phyloP scores from a whole-genome alignment of 2,329 filamentous ascomycete genomes.

The Colletotrichum sojae region DNA sequence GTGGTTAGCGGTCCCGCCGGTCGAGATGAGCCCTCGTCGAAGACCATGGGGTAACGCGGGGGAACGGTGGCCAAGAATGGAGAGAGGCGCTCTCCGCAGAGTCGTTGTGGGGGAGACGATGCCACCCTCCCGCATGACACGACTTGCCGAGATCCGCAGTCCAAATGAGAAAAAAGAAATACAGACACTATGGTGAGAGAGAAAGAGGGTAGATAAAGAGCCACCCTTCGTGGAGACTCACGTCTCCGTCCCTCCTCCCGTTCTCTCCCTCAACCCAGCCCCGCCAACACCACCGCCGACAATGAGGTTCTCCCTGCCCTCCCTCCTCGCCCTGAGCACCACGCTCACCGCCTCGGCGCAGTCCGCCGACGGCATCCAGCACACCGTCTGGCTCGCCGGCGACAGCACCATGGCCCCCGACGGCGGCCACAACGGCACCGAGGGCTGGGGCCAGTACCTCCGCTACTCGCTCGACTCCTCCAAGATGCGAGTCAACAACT shows the following conservation, averaged over 20 bases:
- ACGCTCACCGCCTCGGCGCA: slow-evolving; percentile 16
- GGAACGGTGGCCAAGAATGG: slow-evolving; percentile 14
- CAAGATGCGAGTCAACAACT: slow-evolving; percentile 65
- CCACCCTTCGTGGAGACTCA: too few species aligned
- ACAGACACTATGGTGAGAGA: neutral
- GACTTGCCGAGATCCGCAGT: slow-evolving; percentile 33
- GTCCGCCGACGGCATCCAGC: slow-evolving; percentile 2
- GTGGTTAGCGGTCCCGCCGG: slow-evolving; percentile 30
- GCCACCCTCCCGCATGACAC: neutral
- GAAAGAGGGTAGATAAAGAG: neutral
- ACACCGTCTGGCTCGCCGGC: slow-evolving; percentile 69
- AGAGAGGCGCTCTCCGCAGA: slow-evolving; percentile 11
- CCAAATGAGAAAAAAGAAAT: neutral
- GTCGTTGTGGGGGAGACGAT: slow-evolving; percentile 17
- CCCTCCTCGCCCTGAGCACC: slow-evolving; percentile 7
- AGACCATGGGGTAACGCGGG: slow-evolving; percentile 13
- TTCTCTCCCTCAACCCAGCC: neutral
- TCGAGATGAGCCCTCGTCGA: neutral
- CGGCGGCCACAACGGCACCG: slow-evolving; percentile 56
- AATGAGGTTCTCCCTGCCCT: slow-evolving; percentile 11
- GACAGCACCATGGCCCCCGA: slow-evolving; percentile 72
- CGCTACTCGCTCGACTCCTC: slow-evolving; percentile 57
- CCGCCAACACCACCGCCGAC: neutral
- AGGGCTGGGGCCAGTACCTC: slow-evolving; percentile 77
- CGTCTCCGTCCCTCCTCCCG: neutral